Conservation (phyloP, 2,329 filamentous ascomycete genomes). For the Plenodomus tracheiphilus region DNA sequence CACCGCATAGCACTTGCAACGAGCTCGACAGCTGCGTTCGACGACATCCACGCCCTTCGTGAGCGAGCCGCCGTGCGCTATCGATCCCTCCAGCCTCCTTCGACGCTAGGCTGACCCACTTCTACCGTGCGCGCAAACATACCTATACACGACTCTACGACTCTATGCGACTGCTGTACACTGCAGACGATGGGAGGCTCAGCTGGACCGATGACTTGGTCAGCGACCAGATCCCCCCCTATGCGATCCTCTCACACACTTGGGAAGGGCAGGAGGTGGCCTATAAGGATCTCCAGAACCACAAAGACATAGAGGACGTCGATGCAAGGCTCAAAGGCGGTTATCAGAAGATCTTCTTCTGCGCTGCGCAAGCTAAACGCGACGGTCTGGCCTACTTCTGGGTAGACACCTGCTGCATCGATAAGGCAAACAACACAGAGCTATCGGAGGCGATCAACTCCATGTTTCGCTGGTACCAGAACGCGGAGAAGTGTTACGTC, state of each 20-base stretch:
- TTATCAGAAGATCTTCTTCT: conserved; percentile 17
- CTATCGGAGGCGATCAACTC: conserved; percentile 14
- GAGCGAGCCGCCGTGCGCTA: conserved; percentile 7
- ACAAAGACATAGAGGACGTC: neutral
- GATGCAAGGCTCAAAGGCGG: neutral
- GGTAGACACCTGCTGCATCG: conserved; percentile 19
- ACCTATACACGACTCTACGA: conserved; percentile 4
- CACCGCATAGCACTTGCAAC: conserved; percentile 1
- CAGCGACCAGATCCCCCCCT: conserved; percentile 4
- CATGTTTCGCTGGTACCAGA: conserved; percentile 24
- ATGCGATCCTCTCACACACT: conserved; percentile 7
- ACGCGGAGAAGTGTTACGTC: conserved; percentile 18
- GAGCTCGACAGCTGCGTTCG: conserved; percentile 3
- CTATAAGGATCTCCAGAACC: conserved; percentile 1
- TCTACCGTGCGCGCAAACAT: conserved; percentile 7
- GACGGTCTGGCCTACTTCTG: conserved; percentile 15
- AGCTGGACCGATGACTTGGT: conserved; percentile 4
- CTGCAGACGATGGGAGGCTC: conserved; percentile 9
- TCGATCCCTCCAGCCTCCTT: conserved; percentile 11
- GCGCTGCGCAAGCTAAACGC: conserved; percentile 12
- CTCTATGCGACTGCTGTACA: conserved; percentile 16
- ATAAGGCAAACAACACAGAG: conserved; percentile 8
- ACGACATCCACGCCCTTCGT: neutral
- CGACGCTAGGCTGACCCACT: conserved; percentile 4
- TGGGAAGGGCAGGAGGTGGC: conserved; percentile 6